Evolutionary conservation across 495 filamentous ascomycete species (phyloP).

Genomic region (Massariosphaeria phaeospora): DNA sequence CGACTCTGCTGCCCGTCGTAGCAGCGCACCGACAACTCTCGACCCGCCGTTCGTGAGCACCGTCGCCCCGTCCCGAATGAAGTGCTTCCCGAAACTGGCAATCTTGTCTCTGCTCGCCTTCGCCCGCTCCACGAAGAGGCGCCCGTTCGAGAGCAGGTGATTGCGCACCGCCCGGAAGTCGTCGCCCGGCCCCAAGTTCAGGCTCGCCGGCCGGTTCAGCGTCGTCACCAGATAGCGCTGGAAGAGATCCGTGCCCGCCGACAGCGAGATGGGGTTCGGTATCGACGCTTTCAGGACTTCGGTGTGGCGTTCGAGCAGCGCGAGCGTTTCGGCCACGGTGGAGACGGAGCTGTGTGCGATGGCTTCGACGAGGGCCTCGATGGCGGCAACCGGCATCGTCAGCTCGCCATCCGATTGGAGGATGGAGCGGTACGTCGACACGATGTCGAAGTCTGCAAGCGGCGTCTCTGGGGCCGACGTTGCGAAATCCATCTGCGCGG

Average conservation of each 20-base stretch:
- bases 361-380: conserved; percentile 83
- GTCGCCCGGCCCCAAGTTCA: conserved; percentile 46
- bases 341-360: conserved; percentile 68
- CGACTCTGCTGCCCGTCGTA: conserved; percentile 66
- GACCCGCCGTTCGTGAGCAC: conserved; percentile 86
- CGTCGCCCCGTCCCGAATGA: conserved; percentile 68
- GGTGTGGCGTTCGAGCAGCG: conserved; percentile 71
- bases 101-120: conserved; percentile 79
- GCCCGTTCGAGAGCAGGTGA: conserved; percentile 76
- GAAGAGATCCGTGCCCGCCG: conserved; percentile 92
- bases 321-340: conserved; percentile 90
- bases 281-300: conserved; percentile 66
- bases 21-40: conserved; percentile 71
- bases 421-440: conserved; percentile 55
- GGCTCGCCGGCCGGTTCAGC: conserved; percentile 50
- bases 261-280: conserved; percentile 82
- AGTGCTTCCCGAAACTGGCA: conserved; percentile 67
- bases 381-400: conserved; percentile 92
- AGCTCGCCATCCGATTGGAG: conserved; percentile 68
- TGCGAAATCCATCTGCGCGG: conserved; percentile 8
- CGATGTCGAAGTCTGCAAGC: conserved; percentile 43
- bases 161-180: conserved; percentile 78
- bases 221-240: conserved; percentile 82
- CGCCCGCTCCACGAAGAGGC: conserved; percentile 80
- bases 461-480: conserved; percentile 13